Evolutionary conservation across 805 yeast genomes (phyloP).

Genomic region (Schizosaccharomyces cryophilus): DNA sequence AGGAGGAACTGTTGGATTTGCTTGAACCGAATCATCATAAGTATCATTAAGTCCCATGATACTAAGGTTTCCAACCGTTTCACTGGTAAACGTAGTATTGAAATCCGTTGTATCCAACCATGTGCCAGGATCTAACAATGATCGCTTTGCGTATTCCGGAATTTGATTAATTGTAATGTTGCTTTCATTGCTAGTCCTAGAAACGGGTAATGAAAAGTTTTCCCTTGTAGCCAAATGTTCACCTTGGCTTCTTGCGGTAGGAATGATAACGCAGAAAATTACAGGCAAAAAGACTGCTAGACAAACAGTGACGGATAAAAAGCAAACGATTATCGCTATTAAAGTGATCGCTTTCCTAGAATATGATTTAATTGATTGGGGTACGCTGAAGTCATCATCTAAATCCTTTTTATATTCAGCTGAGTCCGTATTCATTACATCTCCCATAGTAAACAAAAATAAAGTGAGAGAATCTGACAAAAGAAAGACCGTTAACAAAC

Average conservation of each 20-base stretch:
- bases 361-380: too few species aligned
- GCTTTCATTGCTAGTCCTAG: neutral
- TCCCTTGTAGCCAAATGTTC: too few species aligned
- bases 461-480: too few species aligned
- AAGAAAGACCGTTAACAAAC: too few species aligned
- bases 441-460: too few species aligned
- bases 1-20: slow-evolving; percentile 13
- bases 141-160: slow-evolving; percentile 11
- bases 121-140: slow-evolving; percentile 12
- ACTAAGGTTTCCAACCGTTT: slow-evolving; percentile 14
- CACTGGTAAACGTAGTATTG: slow-evolving; percentile 15
- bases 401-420: too few species aligned
- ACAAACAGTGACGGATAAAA: neutral
- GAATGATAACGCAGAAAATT: neutral
- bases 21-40: slow-evolving; percentile 12
- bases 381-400: too few species aligned
- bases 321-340: neutral
- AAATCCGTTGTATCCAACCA: slow-evolving; percentile 15
- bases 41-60: slow-evolving; percentile 15
- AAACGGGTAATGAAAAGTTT: neutral
- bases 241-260: neutral
- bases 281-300: neutral
- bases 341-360: too few species aligned
- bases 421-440: too few species aligned
- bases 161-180: neutral